Evolutionary conservation across 2,329 filamentous ascomycete genomes (phyloP).

Genomic region (Chaetomiaceae sp.): DNA sequence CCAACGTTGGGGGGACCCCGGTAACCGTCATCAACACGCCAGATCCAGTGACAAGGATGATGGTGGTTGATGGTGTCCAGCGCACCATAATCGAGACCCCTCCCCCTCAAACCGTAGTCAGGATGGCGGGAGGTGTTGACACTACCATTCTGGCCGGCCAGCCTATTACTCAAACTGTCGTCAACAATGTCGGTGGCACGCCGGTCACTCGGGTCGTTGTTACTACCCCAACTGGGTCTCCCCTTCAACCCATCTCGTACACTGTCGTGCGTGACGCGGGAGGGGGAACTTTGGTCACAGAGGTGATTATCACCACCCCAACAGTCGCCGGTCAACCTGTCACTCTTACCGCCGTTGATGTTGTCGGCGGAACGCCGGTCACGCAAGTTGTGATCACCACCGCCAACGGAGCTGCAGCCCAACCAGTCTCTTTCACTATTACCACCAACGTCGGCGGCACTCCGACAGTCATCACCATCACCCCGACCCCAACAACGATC

Average conservation of each 20-base stretch:
- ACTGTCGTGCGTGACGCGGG: conserved; percentile 14
- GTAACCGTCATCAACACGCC: conserved; percentile 21
- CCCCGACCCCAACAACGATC: conserved; percentile 24
- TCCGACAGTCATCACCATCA: conserved; percentile 25
- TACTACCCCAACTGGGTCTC: conserved; percentile 14
- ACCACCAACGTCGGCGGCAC: conserved; percentile 28
- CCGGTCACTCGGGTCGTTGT: conserved; percentile 19
- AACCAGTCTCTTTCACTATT: conserved; percentile 26
- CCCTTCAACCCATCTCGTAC: conserved; percentile 18
- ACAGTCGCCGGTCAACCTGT: conserved; percentile 15
- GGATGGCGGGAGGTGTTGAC: conserved; percentile 17
- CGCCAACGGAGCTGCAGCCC: conserved; percentile 16
- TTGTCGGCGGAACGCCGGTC: conserved; percentile 21
- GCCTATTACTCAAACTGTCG: conserved; percentile 16
- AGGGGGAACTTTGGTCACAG: conserved; percentile 16
- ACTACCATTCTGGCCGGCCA: conserved; percentile 16
- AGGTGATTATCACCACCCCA: conserved; percentile 18
- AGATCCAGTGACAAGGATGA: conserved; percentile 14
- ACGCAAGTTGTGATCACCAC: conserved; percentile 24
- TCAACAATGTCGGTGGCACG: conserved; percentile 16
- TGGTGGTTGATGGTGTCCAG: conserved; percentile 10
- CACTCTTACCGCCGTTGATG: conserved; percentile 21
- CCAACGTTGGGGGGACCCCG: conserved; percentile 20
- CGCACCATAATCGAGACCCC: conserved; percentile 20
- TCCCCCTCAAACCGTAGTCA: conserved; percentile 20